These are phyloP conservation scores for Singerocomus inundabilis DNA, from an alignment of 1,284 basidiomycete genomes.

Conservation along the genomic window DNA sequence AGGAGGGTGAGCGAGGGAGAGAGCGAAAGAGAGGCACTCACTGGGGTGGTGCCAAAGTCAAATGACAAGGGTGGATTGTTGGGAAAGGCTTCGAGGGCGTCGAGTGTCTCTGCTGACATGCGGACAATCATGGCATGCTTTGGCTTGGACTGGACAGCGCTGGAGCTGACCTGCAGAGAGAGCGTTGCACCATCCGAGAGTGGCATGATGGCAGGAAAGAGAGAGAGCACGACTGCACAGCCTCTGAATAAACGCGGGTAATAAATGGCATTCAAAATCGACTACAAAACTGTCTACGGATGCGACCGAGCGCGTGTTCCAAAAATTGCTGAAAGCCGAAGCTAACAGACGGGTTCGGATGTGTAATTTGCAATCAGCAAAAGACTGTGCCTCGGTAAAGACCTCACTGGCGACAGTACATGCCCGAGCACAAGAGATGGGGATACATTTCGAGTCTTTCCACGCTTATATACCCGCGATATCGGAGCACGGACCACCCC, in stretches of 20 bases:
- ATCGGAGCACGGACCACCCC: conserved; percentile 45
- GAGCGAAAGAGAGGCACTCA: conserved; percentile 39
- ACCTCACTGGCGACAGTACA: conserved; percentile 91
- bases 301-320: no score
- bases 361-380: conserved; percentile 94
- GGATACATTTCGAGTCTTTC: no score
- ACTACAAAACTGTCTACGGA: no score
- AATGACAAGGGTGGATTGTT: conserved; percentile 51
- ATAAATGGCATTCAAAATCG: no score
- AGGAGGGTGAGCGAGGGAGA: neutral
- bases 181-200: conserved; percentile 53
- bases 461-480: conserved; percentile 33
- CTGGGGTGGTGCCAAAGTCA: conserved; percentile 57
- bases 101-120: conserved; percentile 65
- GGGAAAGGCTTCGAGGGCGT: conserved; percentile 55
- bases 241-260: no score
- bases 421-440: conserved; percentile 89
- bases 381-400: conserved; percentile 88
- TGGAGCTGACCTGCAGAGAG: conserved; percentile 54
- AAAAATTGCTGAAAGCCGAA: conserved; percentile 82
- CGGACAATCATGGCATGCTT: conserved; percentile 73
- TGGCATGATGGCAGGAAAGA: conserved; percentile 59
- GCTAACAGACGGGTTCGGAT: conserved; percentile 79
- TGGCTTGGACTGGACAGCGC: conserved; percentile 52
- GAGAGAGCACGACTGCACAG: no score